These are phyloP conservation scores for Penicillium sp. DNA, from an alignment of 2,329 filamentous ascomycete species.

Conservation along the genomic window DNA sequence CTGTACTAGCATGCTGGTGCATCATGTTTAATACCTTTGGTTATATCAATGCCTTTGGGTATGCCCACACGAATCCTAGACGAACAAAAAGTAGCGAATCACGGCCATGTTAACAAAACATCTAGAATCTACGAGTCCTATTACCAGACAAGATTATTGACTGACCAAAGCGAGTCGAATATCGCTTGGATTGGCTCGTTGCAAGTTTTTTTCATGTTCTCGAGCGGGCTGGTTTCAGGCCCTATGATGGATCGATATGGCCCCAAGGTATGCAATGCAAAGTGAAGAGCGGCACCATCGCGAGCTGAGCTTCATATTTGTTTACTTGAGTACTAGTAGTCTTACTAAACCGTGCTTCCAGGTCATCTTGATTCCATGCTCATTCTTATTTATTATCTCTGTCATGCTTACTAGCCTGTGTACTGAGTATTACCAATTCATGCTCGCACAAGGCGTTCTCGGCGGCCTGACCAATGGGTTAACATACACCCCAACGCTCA, in stretches of 20 bases:
- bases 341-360: neutral
- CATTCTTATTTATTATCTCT: conserved; percentile 53
- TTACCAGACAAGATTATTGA: conserved; percentile 49
- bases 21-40: conserved; percentile 35
- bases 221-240: conserved; percentile 22
- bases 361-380: conserved; percentile 9
- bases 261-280: conserved; percentile 12
- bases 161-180: conserved; percentile 40
- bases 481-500: conserved; percentile 51
- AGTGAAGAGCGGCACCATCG: too few relatives aligned
- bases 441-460: conserved; percentile 38
- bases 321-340: too few relatives aligned
- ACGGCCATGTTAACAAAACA: neutral
- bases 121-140: conserved; percentile 51
- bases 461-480: conserved; percentile 41
- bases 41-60: conserved; percentile 25
- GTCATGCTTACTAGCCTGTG: conserved; percentile 67
- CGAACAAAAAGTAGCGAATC: neutral
- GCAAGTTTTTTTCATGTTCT: conserved; percentile 34
- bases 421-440: conserved; percentile 58
- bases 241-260: conserved; percentile 32
- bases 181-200: conserved; percentile 54
- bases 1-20: conserved; percentile 25
- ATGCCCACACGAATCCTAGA: neutral
- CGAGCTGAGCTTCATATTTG: too few relatives aligned